These are phyloP conservation scores for Sedum album DNA, from an alignment of 164 flowering plant species.

Conservation along the genomic window DNA sequence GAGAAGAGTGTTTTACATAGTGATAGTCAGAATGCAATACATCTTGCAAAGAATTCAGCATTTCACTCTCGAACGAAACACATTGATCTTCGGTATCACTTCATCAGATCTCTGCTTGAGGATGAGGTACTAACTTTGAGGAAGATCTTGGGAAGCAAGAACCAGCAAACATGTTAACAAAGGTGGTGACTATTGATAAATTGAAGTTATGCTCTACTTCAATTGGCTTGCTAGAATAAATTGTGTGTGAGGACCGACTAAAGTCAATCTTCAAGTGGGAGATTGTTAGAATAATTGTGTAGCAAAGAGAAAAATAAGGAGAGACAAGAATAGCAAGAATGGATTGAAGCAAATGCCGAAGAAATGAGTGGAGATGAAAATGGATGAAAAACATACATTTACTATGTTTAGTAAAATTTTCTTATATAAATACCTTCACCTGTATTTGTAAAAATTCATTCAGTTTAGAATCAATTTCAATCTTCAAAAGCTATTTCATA, in stretches of 20 bases:
- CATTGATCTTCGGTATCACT: not conserved
- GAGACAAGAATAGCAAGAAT: too few relatives aligned
- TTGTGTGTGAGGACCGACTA: not conserved
- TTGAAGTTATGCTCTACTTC: not conserved
- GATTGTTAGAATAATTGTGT: too few relatives aligned
- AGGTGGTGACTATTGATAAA: not conserved
- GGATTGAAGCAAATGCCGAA: too few relatives aligned
- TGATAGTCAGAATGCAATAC: constrained; percentile 6
- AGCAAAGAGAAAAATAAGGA: too few relatives aligned
- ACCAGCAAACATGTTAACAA: constrained; percentile 1
- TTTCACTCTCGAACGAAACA: constrained; percentile 8
- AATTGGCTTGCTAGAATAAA: not conserved
- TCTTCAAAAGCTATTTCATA: too few relatives aligned
- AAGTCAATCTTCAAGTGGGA: not conserved
- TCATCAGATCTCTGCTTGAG: not conserved
- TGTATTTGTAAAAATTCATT: too few relatives aligned
- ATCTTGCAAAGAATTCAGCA: constrained; percentile 1
- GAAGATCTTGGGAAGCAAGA: not conserved
- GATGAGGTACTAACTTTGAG: not conserved
- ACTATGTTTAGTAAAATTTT: too few relatives aligned
- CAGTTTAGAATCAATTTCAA: too few relatives aligned
- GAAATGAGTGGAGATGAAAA: too few relatives aligned
- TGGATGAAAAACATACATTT: too few relatives aligned
- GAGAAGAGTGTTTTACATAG: not conserved
- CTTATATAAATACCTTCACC: too few relatives aligned